A percentile compares a stretch with the other conserved stretches of the same genome.
Evolutionary conservation across 345 rosid genomes (phyloP).

Genomic region (Balakata baccata): DNA sequence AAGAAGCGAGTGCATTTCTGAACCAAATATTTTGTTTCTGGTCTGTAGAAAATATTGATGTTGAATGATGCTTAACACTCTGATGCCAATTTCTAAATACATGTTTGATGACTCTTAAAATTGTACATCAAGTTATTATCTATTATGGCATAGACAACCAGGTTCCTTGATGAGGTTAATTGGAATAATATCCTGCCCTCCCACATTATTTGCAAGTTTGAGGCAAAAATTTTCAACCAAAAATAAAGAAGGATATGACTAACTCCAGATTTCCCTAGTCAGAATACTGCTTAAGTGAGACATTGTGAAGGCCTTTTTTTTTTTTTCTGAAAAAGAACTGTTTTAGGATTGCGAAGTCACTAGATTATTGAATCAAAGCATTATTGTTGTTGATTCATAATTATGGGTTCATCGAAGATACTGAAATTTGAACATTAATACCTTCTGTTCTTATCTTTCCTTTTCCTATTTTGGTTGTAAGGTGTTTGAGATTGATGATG

Average conservation of each 20-base stretch:
- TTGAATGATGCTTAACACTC: conserved; percentile 17
- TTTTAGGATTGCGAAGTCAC: not conserved
- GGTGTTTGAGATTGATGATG: conserved; percentile 86
- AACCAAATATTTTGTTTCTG: not conserved
- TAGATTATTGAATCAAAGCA: not conserved
- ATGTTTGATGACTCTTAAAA: not conserved
- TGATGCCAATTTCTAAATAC: not conserved
- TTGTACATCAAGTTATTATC: not conserved
- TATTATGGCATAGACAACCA: not conserved
- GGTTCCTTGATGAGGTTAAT: not conserved
- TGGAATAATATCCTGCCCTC: not conserved
- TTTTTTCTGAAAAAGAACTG: not conserved
- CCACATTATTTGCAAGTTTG: not conserved
- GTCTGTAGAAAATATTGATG: not conserved
- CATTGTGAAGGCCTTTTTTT: no score
- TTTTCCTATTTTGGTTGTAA: conserved; percentile 23
- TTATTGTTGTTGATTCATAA: not conserved
- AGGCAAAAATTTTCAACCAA: not conserved
- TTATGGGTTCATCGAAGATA: not conserved
- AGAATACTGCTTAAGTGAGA: not conserved
- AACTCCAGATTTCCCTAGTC: not conserved
- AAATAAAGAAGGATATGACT: not conserved
- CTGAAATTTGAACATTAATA: not conserved
- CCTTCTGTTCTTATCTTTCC: conserved; percentile 5
- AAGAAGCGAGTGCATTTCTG: not conserved